phyloP scores from a whole-genome alignment of 169 alveolate species.

The Plasmodium vinckei region DNA sequence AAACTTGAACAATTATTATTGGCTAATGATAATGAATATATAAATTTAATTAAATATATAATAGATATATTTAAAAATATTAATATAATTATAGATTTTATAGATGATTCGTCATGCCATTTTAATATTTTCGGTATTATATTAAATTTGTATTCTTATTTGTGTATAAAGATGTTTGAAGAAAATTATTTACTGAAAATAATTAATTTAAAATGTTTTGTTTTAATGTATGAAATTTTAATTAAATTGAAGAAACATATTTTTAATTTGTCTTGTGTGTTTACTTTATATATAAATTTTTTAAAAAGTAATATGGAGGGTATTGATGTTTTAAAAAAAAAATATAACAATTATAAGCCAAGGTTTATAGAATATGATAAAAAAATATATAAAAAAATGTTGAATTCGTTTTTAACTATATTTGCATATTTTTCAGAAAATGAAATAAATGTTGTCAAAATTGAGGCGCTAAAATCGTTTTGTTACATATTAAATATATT shows the following conservation, averaged over 20 bases:
- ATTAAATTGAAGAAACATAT: conserved; percentile 16
- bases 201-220: conserved; percentile 48
- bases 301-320: conserved; percentile 37
- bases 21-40: conserved; percentile 37
- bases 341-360: conserved; percentile 8
- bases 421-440: conserved; percentile 47
- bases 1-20: conserved; percentile 21
- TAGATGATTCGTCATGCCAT: conserved; percentile 9
- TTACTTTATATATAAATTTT: conserved; percentile 51
- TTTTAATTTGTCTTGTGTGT: conserved; percentile 36
- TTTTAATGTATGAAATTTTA: conserved; percentile 46
- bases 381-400: conserved; percentile 35
- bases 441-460: conserved; percentile 16
- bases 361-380: conserved; percentile 20
- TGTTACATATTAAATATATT: conserved; percentile 4
- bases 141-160: conserved; percentile 38
- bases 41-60: conserved; percentile 22
- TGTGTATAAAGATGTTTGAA: conserved; percentile 61
- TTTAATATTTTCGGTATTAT: conserved; percentile 32
- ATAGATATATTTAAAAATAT: conserved; percentile 13
- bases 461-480: conserved; percentile 45
- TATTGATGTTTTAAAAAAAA: conserved; percentile 38
- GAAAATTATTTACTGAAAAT: conserved; percentile 26
- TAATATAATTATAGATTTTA: conserved; percentile 1
- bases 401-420: conserved; percentile 48